These are phyloP conservation scores for Kwoniella botswanensis DNA, from an alignment of 768 basidiomycete species.

Conservation along the genomic window DNA sequence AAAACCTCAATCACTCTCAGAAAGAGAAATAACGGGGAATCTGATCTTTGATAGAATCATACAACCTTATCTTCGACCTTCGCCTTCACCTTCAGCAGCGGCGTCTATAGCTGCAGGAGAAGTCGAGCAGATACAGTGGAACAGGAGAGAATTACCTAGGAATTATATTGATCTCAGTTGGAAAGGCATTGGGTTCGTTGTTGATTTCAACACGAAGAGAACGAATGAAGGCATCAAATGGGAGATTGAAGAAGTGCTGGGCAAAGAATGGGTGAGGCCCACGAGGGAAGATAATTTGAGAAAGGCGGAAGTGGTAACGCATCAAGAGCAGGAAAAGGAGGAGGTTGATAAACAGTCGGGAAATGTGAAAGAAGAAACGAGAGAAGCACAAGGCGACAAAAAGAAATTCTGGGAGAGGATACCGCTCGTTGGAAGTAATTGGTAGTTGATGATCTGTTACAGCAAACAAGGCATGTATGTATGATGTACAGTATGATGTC, in stretches of 20 bases:
- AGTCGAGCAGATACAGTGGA: constrained; percentile 3
- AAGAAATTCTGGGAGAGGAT: constrained; percentile 12
- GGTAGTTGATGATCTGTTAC: neutral
- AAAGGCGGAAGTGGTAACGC: too few species aligned
- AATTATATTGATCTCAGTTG: constrained; percentile 29
- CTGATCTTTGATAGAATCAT: neutral
- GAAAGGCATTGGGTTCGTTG: constrained; percentile 30
- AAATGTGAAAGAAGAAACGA: neutral
- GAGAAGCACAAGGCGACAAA: neutral
- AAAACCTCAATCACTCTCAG: neutral
- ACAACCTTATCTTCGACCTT: constrained; percentile 1
- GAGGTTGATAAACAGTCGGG: neutral
- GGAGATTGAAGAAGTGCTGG: constrained; percentile 27
- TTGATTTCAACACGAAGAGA: constrained; percentile 34
- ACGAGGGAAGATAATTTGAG: neutral
- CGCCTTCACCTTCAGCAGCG: neutral
- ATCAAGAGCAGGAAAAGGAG: neutral
- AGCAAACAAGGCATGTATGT: neutral
- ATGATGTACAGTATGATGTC: neutral
- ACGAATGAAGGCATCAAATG: constrained; percentile 31
- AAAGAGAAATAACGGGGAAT: constrained; percentile 2
- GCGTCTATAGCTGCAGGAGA: neutral
- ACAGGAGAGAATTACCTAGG: constrained; percentile 16
- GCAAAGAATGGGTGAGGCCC: constrained; percentile 17
- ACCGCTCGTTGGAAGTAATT: constrained; percentile 12